Percentiles rank a stretch among this genome's conserved stretches.
Conservation (phyloP, 1,284 basidiomycete genomes). For the Sphaerobolus stellatus region DNA sequence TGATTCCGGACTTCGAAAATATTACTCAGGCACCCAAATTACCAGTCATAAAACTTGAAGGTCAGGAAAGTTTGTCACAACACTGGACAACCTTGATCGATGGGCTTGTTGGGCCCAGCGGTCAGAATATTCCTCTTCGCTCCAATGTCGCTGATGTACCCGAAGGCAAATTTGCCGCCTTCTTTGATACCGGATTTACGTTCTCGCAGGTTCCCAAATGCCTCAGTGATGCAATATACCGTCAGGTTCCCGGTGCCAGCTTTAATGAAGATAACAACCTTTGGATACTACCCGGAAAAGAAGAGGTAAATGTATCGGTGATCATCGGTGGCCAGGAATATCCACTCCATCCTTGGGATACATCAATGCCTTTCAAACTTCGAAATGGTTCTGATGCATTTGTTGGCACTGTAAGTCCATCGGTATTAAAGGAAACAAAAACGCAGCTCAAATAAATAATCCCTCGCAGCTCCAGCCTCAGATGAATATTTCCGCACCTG, state of each 20-base stretch:
- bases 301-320: conserved; percentile 67
- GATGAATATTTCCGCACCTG: conserved; percentile 73
- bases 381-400: conserved; percentile 51
- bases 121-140: conserved; percentile 49
- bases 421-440: too few relatives aligned
- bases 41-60: conserved; percentile 60
- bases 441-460: conserved; percentile 10
- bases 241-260: conserved; percentile 70
- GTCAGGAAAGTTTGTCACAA: conserved; percentile 57
- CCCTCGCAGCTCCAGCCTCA: conserved; percentile 55
- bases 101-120: conserved; percentile 71
- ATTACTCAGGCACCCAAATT: conserved; percentile 63
- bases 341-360: conserved; percentile 72
- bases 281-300: conserved; percentile 74
- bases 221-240: conserved; percentile 77
- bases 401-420: conserved; percentile 59
- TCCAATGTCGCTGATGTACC: conserved; percentile 67
- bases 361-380: conserved; percentile 52
- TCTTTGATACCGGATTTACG: conserved; percentile 74
- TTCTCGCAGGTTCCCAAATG: conserved; percentile 68
- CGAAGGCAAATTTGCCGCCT: conserved; percentile 61
- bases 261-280: conserved; percentile 57
- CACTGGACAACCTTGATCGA: conserved; percentile 77
- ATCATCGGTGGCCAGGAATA: conserved; percentile 67
- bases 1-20: conserved; percentile 57